Conservation (phyloP, 192 early-diverging fungal species). For the Coemansia sp. region DNA sequence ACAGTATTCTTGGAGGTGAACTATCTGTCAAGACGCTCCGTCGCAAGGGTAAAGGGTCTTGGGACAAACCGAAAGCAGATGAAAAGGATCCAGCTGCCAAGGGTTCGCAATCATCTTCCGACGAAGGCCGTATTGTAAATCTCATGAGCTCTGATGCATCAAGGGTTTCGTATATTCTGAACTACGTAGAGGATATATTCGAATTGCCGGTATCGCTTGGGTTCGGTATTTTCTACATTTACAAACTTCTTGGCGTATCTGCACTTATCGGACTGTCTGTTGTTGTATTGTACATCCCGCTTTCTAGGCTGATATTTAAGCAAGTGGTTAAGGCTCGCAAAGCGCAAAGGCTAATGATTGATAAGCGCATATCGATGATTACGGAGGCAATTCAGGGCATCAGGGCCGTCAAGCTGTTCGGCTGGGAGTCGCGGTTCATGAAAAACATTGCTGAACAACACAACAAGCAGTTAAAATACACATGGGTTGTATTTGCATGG, state of each 20-base stretch:
- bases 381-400: slow-evolving; percentile 90
- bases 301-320: slow-evolving; percentile 55
- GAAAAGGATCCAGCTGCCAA: slow-evolving; percentile 7
- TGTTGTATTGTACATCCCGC: slow-evolving; percentile 61
- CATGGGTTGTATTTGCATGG: slow-evolving; percentile 53
- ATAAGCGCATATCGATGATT: slow-evolving; percentile 72
- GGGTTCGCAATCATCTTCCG: slow-evolving; percentile 22
- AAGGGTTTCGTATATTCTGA: slow-evolving; percentile 69
- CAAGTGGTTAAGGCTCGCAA: slow-evolving; percentile 57
- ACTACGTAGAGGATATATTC: slow-evolving; percentile 65
- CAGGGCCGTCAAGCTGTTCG: slow-evolving; percentile 87
- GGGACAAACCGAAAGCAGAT: slow-evolving; percentile 6
- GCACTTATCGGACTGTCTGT: slow-evolving; percentile 71
- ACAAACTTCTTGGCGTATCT: slow-evolving; percentile 72
- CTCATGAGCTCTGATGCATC: neutral
- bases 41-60: slow-evolving; percentile 58
- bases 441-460: slow-evolving; percentile 64
- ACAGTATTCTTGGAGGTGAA: slow-evolving; percentile 61
- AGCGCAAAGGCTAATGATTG: slow-evolving; percentile 58
- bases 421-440: slow-evolving; percentile 75
- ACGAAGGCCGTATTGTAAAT: slow-evolving; percentile 44
- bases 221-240: slow-evolving; percentile 67
- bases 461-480: slow-evolving; percentile 60
- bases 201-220: slow-evolving; percentile 61
- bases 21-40: slow-evolving; percentile 65